Evolutionary conservation across 148 eudicot genomes (phyloP), one percentile per base, ranked within the genome.

Genomic region (Diospyros lotus): DNA sequence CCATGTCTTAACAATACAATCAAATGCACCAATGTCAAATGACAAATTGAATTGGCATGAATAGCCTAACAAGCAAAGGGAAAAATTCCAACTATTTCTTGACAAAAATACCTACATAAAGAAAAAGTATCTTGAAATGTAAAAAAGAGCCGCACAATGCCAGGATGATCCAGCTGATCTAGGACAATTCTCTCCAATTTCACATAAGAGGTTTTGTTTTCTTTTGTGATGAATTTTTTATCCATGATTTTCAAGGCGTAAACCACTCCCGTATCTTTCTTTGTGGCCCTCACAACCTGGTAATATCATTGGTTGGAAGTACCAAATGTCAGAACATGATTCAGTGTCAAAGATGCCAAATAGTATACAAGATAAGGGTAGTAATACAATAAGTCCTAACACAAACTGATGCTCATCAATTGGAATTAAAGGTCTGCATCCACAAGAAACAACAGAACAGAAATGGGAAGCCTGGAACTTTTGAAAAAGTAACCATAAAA

Each of bases 201-300:
- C 79, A 93, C 99, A 75, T 95, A 95, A 54, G 98, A 92, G 28
- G 99, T 95, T 86, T 95, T 95, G 74, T 93, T 95, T 87, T 95
- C 99, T 80, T 95, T 95, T 11, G 99, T 93, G 73, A 95, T 93
- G 84, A 95, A 93, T 83, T 91, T 95, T 59, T 95, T 95, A 81
- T 95, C 99, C 99, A 95, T 95, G 76, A 95, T 93, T 86, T 95
- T 95, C 85, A 95, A 79, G 53, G 99, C 98, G 85, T 93, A 95
- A 5, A 95, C 81, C 65, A 77, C 75, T 66, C 97, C 98, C 1
- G 97, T 86, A 77, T 95, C 98, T 84, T 91, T 95, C 90, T 95
- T 93, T 76, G 85, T 87, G 15, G 97, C 98, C 77, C 98, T 84
- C 58, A 95, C 99, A 80, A 95, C 99, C 99, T 95, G 80, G 39